These are phyloP conservation scores for Tephrocybe sp. DNA, from an alignment of 768 basidiomycete species.

Conservation along the genomic window DNA sequence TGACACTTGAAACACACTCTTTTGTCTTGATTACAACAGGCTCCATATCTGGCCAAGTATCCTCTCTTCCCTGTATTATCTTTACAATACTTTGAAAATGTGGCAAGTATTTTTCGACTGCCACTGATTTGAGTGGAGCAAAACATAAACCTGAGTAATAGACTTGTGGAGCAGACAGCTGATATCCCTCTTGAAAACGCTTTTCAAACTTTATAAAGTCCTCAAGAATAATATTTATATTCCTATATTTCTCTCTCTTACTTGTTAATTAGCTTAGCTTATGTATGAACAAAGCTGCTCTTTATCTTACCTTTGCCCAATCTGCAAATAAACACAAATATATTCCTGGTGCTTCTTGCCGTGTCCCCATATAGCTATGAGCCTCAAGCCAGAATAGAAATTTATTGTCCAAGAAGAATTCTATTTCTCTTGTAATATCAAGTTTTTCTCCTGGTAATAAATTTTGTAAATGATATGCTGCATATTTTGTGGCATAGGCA, in stretches of 20 bases:
- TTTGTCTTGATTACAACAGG: too few relatives aligned
- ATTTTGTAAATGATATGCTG: constrained; percentile 8
- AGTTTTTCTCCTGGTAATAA: too few relatives aligned
- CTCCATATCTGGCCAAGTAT: too few relatives aligned
- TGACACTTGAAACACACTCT: too few relatives aligned
- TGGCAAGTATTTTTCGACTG: too few relatives aligned
- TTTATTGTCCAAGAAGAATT: constrained; percentile 1
- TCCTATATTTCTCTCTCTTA: background rate
- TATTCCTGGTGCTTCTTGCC: background rate
- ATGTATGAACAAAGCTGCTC: too few relatives aligned
- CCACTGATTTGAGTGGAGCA: background rate
- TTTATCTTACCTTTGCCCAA: background rate
- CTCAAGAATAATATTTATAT: background rate
- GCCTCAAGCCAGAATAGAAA: background rate
- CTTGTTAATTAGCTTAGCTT: too few relatives aligned
- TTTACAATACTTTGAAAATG: background rate
- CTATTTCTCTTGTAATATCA: background rate
- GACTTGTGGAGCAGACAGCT: background rate
- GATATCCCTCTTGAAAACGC: background rate
- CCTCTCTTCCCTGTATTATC: constrained; percentile 6
- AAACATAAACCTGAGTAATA: background rate
- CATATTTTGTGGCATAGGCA: constrained; percentile 8
- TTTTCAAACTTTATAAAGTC: background rate
- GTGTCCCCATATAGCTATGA: background rate
- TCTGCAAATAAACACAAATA: background rate